These are phyloP conservation scores for Nicotiana benthamiana DNA, from an alignment of 257 asterid genomes.

Conservation along the genomic window DNA sequence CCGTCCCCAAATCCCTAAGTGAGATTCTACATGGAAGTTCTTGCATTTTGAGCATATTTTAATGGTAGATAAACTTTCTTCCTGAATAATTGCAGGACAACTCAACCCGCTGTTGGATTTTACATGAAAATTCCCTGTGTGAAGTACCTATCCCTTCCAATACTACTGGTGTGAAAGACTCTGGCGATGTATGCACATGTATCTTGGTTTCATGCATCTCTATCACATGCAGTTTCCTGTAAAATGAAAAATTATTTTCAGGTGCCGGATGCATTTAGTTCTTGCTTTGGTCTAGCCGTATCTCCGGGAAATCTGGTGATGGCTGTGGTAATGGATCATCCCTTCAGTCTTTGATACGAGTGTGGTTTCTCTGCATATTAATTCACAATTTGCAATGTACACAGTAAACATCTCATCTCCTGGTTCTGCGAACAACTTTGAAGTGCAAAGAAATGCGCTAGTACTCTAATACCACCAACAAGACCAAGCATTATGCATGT, in stretches of 20 bases:
- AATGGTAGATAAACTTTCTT: background rate
- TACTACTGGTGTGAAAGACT: conserved; percentile 49
- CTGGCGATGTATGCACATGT: conserved; percentile 46
- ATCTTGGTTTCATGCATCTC: conserved; percentile 10
- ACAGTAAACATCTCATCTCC: background rate
- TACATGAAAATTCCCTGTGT: conserved; percentile 33
- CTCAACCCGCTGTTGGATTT: conserved; percentile 63
- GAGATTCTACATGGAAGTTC: background rate
- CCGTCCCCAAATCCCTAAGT: background rate
- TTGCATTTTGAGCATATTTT: background rate
- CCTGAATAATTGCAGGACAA: conserved; percentile 48
- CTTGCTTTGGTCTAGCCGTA: conserved; percentile 85
- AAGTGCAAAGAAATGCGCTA: background rate
- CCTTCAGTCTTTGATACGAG: background rate
- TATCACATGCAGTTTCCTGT: conserved; percentile 6
- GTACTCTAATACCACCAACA: background rate
- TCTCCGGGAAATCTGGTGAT: conserved; percentile 85
- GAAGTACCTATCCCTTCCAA: conserved; percentile 62
- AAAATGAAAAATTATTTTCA: conserved; percentile 23
- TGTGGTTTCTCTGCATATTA: background rate
- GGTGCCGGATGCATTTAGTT: conserved; percentile 61
- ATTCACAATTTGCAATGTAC: background rate
- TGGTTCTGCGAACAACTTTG: background rate
- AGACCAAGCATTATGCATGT: background rate
- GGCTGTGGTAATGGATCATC: conserved; percentile 58